phyloP scores from a whole-genome alignment of 805 yeast species.

The Lipomyces yamanashiensis region DNA sequence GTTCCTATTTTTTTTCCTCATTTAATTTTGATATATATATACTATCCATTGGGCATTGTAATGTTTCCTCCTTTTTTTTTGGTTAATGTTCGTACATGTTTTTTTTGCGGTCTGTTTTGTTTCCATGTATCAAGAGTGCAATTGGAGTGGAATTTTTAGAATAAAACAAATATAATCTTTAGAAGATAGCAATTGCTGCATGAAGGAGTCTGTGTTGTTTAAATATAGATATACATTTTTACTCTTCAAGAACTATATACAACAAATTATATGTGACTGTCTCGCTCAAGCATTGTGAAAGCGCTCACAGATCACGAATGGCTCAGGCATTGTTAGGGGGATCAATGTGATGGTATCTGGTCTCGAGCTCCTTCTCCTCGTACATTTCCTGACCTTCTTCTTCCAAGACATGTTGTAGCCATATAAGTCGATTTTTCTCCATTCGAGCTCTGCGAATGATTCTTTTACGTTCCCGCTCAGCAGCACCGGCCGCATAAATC shows the following conservation, averaged over 20 bases:
- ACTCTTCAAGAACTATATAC: no score
- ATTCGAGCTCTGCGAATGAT: no score
- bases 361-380: not conserved
- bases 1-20: not conserved
- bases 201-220: not conserved
- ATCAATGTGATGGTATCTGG: not conserved
- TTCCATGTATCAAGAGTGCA: not conserved
- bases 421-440: not conserved
- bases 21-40: not conserved
- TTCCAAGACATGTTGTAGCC: slow-evolving; percentile 1
- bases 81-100: not conserved
- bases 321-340: not conserved
- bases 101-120: not conserved
- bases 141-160: not conserved
- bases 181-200: no score
- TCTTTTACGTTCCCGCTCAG: not conserved
- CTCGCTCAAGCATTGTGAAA: no score
- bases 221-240: no score
- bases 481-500: not conserved
- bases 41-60: slow-evolving; percentile 1
- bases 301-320: no score
- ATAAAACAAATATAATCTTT: not conserved
- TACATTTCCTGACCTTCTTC: slow-evolving; percentile 1
- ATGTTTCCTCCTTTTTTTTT: not conserved
- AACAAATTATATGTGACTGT: no score